phyloP scores from a whole-genome alignment of 2,329 filamentous ascomycete species.

The Botrytis galanthina region DNA sequence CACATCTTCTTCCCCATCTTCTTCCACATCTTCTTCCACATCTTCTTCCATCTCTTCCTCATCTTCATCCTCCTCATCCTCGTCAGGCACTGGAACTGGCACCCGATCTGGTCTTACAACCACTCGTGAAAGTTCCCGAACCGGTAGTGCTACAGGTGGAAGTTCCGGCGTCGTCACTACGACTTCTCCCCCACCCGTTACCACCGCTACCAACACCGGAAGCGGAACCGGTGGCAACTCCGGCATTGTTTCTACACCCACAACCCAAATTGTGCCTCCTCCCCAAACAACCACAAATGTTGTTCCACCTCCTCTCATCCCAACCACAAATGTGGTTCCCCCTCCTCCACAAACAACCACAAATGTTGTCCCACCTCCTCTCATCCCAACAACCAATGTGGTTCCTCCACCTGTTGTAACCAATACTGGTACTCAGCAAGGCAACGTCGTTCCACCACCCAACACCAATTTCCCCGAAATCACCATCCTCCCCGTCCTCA shows the following conservation, averaged over 20 bases:
- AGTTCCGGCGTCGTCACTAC: background rate
- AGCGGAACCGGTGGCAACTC: background rate
- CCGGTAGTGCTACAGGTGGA: background rate
- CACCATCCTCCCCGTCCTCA: slow-evolving; percentile 12
- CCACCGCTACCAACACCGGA: background rate
- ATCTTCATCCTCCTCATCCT: background rate
- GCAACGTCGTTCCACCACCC: background rate
- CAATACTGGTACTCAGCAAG: background rate
- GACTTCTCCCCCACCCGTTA: background rate
- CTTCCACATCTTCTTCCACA: background rate
- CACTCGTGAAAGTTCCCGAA: background rate
- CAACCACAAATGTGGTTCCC: background rate
- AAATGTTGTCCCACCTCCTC: background rate
- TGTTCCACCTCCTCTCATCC: background rate
- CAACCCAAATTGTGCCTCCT: background rate
- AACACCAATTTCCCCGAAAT: slow-evolving; percentile 3
- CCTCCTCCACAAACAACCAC: background rate
- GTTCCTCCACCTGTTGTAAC: background rate
- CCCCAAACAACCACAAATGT: background rate
- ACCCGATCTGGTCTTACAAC: slow-evolving; percentile 1
- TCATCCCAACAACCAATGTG: background rate
- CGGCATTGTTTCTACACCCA: background rate
- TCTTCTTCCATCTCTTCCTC: background rate
- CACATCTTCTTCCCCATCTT: background rate
- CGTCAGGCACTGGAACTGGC: background rate